A percentile compares a stretch with the other conserved stretches of the same genome.
Evolutionary conservation across 495 filamentous ascomycete genomes (phyloP).

Genomic region (Ascodesmis nigricans): DNA sequence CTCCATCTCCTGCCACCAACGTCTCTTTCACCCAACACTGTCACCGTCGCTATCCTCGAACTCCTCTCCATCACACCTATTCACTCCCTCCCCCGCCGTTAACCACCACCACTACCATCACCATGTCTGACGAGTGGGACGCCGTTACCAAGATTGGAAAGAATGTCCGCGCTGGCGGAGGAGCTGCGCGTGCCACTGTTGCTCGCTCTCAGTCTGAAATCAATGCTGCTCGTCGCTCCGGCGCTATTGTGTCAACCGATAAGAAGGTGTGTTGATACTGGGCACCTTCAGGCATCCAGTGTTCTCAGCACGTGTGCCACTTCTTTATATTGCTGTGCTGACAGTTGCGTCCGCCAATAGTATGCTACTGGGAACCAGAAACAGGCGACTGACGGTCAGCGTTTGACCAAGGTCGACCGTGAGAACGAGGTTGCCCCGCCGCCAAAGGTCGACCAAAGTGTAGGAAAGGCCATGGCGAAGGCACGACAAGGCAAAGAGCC

Average conservation of each 20-base stretch:
- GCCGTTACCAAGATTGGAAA: conserved; percentile 78
- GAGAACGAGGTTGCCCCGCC: conserved; percentile 94
- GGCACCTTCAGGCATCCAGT: neutral
- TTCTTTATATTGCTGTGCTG: neutral
- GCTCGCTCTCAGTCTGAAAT: conserved; percentile 66
- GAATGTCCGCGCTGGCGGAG: conserved; percentile 47
- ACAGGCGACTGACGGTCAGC: conserved; percentile 52
- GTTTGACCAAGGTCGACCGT: conserved; percentile 93
- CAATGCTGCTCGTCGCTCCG: conserved; percentile 72
- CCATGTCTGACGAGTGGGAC: conserved; percentile 61
- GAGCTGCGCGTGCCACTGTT: conserved; percentile 55
- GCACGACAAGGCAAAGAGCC: conserved; percentile 47
- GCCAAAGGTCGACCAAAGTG: conserved; percentile 59
- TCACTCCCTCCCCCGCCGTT: conserved; percentile 2
- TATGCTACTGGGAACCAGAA: conserved; percentile 17
- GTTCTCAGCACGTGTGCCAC: neutral
- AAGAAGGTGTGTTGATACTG: conserved; percentile 58
- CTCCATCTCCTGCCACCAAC: conserved; percentile 5
- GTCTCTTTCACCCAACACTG: conserved; percentile 10
- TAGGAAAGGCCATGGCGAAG: conserved; percentile 62
- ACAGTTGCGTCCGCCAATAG: too few relatives aligned
- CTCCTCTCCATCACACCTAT: conserved; percentile 4
- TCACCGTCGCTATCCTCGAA: conserved; percentile 8
- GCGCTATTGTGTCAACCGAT: conserved; percentile 59
- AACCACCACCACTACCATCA: conserved; percentile 17